phyloP scores from a whole-genome alignment of 2,329 filamentous ascomycete genomes.

The Pseudopyrenochaeta lycopersici region DNA sequence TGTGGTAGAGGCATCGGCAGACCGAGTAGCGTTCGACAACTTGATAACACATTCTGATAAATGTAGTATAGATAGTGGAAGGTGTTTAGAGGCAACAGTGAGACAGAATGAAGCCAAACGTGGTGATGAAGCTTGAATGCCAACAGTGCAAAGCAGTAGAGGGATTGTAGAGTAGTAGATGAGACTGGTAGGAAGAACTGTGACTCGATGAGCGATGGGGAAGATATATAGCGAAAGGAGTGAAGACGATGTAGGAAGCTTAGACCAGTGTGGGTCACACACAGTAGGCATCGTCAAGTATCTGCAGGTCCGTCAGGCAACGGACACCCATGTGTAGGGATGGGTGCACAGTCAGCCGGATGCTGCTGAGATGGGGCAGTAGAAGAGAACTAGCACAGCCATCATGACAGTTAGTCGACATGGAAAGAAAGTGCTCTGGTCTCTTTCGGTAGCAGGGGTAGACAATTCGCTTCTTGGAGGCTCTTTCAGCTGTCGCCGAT shows the following conservation, averaged over 20 bases:
- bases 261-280: constrained; percentile 33
- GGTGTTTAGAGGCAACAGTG: background rate
- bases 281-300: constrained; percentile 36
- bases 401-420: constrained; percentile 40
- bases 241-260: constrained; percentile 27
- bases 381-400: constrained; percentile 46
- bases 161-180: constrained; percentile 16
- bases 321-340: constrained; percentile 43
- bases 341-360: constrained; percentile 47
- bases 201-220: constrained; percentile 27
- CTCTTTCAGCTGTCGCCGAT: constrained; percentile 43
- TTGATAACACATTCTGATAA: constrained; percentile 79
- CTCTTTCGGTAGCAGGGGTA: constrained; percentile 38
- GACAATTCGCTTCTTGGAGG: constrained; percentile 39
- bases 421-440: constrained; percentile 37
- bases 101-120: constrained; percentile 3
- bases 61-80: background rate
- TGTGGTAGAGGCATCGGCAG: constrained; percentile 88
- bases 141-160: constrained; percentile 21
- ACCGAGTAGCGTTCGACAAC: constrained; percentile 85
- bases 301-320: constrained; percentile 47
- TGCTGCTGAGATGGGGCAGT: constrained; percentile 38
- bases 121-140: constrained; percentile 13
- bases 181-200: constrained; percentile 18
- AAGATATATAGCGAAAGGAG: constrained; percentile 45